Percentiles rank a stretch among this genome's conserved stretches.
These are phyloP conservation scores for Argentina anserina DNA, from an alignment of 306 rosid genomes.

Conservation along the genomic window DNA sequence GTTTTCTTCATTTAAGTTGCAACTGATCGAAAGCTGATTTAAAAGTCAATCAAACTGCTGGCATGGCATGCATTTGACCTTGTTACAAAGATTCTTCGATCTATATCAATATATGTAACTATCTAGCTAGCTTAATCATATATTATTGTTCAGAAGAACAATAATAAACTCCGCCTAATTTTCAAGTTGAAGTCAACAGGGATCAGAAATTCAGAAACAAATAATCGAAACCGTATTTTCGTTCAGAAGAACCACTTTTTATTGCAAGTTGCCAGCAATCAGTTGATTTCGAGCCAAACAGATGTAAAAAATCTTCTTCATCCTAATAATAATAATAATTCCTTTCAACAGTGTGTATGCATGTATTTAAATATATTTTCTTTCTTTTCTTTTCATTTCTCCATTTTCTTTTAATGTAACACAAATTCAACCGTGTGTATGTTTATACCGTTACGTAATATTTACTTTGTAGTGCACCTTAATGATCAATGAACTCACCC, in stretches of 20 bases:
- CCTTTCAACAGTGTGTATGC: too few species aligned
- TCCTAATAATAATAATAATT: too few species aligned
- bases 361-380: too few species aligned
- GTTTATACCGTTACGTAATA: too few species aligned
- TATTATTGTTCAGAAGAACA: neutral
- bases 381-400: too few species aligned
- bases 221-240: neutral
- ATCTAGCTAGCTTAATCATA: neutral
- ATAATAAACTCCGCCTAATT: too few species aligned
- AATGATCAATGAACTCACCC: too few species aligned
- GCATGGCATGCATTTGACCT: neutral
- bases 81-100: neutral
- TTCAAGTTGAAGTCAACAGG: neutral
- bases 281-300: neutral
- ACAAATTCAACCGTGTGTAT: too few species aligned
- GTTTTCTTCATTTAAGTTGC: neutral
- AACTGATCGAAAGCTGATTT: conserved; percentile 5
- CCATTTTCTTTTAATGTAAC: too few species aligned
- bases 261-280: neutral
- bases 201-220: neutral
- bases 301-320: neutral
- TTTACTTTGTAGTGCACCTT: too few species aligned
- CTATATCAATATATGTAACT: neutral
- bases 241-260: neutral
- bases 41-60: neutral